A percentile compares a stretch with the other conserved stretches of the same genome.
These are phyloP conservation scores for Rhodosporidiobolus sp. DNA, from an alignment of 768 basidiomycete genomes.

Conservation along the genomic window DNA sequence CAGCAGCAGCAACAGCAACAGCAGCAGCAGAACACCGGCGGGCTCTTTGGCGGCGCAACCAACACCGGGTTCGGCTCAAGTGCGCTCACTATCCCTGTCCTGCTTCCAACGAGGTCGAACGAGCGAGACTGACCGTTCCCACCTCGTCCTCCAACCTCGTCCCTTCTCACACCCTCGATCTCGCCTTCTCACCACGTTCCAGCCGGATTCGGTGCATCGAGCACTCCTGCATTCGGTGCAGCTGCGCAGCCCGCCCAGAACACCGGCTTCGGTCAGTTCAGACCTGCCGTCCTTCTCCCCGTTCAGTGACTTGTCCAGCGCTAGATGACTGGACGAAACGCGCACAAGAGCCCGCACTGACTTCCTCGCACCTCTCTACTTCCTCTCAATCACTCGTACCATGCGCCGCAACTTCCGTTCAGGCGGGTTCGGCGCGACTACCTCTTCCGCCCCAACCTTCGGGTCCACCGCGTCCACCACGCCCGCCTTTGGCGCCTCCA, in stretches of 20 bases:
- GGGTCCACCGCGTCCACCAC: slow-evolving; percentile 14
- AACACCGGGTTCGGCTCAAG: slow-evolving; percentile 25
- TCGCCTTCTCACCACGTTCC: no score
- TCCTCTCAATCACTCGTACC: neutral
- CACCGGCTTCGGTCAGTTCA: slow-evolving; percentile 31
- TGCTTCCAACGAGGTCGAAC: neutral
- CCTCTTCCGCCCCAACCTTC: slow-evolving; percentile 18
- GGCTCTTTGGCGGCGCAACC: slow-evolving; percentile 17
- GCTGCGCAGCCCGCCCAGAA: slow-evolving; percentile 26
- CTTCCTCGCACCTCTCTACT: neutral
- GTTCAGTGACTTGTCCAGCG: no score
- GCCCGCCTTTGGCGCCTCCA: slow-evolving; percentile 36
- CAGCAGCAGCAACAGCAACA: slow-evolving; percentile 33
- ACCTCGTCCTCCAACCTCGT: neutral
- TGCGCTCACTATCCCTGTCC: neutral
- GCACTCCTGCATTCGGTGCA: slow-evolving; percentile 24
- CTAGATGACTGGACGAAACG: neutral
- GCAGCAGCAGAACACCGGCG: slow-evolving; percentile 21
- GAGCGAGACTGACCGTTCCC: neutral
- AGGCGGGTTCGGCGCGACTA: slow-evolving; percentile 35
- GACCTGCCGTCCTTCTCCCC: no score
- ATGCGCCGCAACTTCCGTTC: neutral
- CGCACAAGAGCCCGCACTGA: neutral
- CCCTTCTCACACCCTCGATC: neutral
- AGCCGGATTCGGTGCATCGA: slow-evolving; percentile 22